These are phyloP conservation scores for Yarrowia sp. DNA, from an alignment of 805 yeast species.

Conservation along the genomic window DNA sequence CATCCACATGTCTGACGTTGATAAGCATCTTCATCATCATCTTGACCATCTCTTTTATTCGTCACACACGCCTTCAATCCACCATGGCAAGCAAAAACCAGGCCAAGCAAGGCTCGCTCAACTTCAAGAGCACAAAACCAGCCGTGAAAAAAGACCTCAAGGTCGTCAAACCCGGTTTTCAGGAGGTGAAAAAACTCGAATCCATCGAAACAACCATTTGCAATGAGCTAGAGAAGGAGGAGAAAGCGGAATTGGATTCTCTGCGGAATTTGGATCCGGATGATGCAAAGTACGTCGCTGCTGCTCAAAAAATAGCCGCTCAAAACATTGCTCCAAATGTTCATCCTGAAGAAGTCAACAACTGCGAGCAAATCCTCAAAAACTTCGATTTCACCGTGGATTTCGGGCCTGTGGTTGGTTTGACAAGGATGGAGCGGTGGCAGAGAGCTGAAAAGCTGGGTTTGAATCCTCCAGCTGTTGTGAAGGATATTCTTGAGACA, in stretches of 20 bases:
- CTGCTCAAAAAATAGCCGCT: neutral
- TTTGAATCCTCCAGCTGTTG: slow-evolving; percentile 40
- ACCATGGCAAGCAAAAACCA: neutral
- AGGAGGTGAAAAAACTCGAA: neutral
- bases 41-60: neutral
- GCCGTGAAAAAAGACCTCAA: neutral
- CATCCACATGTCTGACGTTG: neutral
- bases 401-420: slow-evolving; percentile 44
- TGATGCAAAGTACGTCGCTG: neutral
- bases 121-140: slow-evolving; percentile 4
- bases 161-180: neutral
- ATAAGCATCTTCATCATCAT: neutral
- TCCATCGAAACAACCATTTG: neutral
- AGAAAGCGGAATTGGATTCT: neutral
- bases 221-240: neutral
- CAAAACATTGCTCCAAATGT: slow-evolving; percentile 33
- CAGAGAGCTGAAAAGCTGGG: slow-evolving; percentile 41
- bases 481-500: slow-evolving; percentile 38
- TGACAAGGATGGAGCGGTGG: slow-evolving; percentile 43
- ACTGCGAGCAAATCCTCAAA: slow-evolving; percentile 38
- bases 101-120: neutral
- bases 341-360: slow-evolving; percentile 37
- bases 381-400: slow-evolving; percentile 39
- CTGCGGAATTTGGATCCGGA: neutral
- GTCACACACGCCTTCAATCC: neutral